These are phyloP conservation scores for Lablab purpureus DNA, from an alignment of 306 rosid species.

Conservation along the genomic window DNA sequence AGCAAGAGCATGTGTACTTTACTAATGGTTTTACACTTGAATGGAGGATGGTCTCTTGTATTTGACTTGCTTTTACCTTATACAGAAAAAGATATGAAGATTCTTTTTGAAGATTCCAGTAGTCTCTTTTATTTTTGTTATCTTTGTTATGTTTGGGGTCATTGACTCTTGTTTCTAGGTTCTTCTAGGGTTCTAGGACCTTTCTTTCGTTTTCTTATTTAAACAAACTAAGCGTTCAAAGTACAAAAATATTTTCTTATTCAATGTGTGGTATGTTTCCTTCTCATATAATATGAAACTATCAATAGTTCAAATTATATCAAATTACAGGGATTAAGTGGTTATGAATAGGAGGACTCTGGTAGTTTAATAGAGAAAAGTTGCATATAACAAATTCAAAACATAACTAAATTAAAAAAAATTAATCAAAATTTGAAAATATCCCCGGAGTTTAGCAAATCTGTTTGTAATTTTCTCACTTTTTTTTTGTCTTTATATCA, in stretches of 20 bases:
- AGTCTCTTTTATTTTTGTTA: not conserved
- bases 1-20: slow-evolving; percentile 37
- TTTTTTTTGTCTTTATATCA: not conserved
- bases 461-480: not conserved
- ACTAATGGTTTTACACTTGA: slow-evolving; percentile 35
- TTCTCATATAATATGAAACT: not conserved
- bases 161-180: not conserved
- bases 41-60: slow-evolving; percentile 32
- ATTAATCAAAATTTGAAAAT: not conserved
- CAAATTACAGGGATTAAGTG: not conserved
- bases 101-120: slow-evolving; percentile 11
- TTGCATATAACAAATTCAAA: not conserved
- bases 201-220: not conserved
- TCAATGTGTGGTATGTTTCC: not conserved
- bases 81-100: not conserved
- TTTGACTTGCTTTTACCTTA: not conserved
- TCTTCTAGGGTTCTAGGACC: too few species aligned
- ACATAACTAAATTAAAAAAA: not conserved
- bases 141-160: not conserved
- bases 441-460: not conserved
- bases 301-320: not conserved
- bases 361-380: not conserved
- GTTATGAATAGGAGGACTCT: not conserved
- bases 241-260: not conserved
- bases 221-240: not conserved